Conservation (phyloP, 1,284 basidiomycete species). For the Farysia itapuensis region DNA sequence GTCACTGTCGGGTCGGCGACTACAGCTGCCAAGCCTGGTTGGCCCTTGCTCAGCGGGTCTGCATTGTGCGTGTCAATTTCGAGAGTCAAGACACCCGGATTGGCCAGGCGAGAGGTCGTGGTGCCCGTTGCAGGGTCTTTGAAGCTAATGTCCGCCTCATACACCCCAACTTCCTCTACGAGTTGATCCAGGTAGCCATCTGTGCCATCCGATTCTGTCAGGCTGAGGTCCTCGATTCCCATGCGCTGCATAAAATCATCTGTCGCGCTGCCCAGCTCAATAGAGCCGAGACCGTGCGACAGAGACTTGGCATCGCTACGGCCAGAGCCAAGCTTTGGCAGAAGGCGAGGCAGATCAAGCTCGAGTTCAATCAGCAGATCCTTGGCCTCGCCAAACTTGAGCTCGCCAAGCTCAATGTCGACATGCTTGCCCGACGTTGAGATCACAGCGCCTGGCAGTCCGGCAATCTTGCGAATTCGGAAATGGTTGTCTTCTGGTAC, state of each 20-base stretch:
- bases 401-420: constrained; percentile 88
- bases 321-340: constrained; percentile 24
- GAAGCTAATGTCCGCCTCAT: constrained; percentile 50
- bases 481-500: constrained; percentile 52
- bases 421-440: constrained; percentile 85
- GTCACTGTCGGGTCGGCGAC: constrained; percentile 50
- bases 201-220: constrained; percentile 30
- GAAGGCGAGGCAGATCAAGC: constrained; percentile 38
- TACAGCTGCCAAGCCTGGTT: constrained; percentile 36
- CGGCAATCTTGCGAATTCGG: constrained; percentile 49
- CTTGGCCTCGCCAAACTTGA: constrained; percentile 48
- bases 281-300: constrained; percentile 9
- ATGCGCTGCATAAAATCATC: constrained; percentile 55
- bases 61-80: constrained; percentile 46
- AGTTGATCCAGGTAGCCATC: constrained; percentile 40
- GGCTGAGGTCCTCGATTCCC: constrained; percentile 44
- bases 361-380: constrained; percentile 56
- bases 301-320: constrained; percentile 25
- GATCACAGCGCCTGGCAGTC: constrained; percentile 64
- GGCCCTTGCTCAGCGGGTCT: constrained; percentile 40
- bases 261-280: constrained; percentile 49
- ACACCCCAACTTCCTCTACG: constrained; percentile 52
- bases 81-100: constrained; percentile 43
- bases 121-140: constrained; percentile 39
- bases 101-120: constrained; percentile 26